phyloP scores from a whole-genome alignment of 306 rosid genomes.

The Rosa persica region DNA sequence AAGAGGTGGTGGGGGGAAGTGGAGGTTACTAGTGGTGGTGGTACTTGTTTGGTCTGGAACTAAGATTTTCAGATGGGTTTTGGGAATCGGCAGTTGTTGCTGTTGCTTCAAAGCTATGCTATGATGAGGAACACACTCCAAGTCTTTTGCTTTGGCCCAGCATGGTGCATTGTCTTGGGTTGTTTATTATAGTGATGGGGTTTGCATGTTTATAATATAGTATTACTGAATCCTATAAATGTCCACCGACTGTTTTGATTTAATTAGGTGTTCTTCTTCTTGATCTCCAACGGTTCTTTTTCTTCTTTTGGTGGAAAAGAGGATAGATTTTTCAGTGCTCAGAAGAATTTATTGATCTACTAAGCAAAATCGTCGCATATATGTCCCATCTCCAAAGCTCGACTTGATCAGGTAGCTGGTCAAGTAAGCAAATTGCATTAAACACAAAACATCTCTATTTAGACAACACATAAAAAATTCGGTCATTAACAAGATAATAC shows the following conservation, averaged over 20 bases:
- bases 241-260: background rate
- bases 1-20: too few relatives aligned
- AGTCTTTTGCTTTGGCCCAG: background rate
- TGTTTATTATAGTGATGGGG: background rate
- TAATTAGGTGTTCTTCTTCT: background rate
- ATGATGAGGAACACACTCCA: background rate
- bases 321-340: background rate
- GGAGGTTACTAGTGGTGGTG: background rate
- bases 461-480: too few relatives aligned
- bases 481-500: too few relatives aligned
- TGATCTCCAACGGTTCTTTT: background rate
- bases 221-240: background rate
- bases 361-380: background rate
- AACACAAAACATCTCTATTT: too few relatives aligned
- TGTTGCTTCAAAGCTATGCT: slow-evolving; percentile 4
- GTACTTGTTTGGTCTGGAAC: background rate
- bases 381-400: background rate
- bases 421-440: background rate
- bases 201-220: background rate
- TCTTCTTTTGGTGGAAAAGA: background rate
- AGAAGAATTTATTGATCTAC: background rate
- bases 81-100: background rate
- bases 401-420: background rate
- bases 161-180: background rate
- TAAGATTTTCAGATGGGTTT: background rate